phyloP scores from a whole-genome alignment of 768 basidiomycete genomes.

The Psilocybe subaeruginosa region DNA sequence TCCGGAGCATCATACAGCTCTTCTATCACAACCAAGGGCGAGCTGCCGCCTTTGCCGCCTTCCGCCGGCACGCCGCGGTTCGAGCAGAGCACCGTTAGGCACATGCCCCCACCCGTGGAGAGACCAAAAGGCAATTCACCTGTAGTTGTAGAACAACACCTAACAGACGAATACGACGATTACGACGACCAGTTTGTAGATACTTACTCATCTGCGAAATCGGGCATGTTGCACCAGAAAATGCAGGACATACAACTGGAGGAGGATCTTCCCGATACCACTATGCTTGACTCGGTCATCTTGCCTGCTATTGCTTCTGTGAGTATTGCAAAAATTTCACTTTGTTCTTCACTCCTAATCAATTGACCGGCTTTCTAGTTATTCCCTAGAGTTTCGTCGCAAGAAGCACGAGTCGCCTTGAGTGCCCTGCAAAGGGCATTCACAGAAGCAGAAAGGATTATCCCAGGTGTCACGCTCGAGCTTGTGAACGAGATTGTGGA shows the following conservation, averaged over 20 bases:
- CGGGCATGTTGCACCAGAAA: constrained; percentile 50
- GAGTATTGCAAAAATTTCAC: constrained; percentile 37
- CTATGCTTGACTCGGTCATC: constrained; percentile 96
- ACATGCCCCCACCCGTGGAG: constrained; percentile 42
- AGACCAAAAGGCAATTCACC: constrained; percentile 22
- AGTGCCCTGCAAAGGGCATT: constrained; percentile 89
- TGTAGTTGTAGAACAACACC: constrained; percentile 41
- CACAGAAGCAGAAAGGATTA: constrained; percentile 92
- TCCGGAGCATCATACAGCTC: constrained; percentile 43
- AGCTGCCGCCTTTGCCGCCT: constrained; percentile 62
- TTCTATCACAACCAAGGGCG: constrained; percentile 55
- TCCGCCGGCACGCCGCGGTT: constrained; percentile 40
- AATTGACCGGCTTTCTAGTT: constrained; percentile 50
- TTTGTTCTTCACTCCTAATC: not conserved
- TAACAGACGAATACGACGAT: constrained; percentile 69
- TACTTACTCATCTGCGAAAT: constrained; percentile 45
- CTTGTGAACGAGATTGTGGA: constrained; percentile 94
- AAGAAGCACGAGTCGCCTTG: constrained; percentile 86
- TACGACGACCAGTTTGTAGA: constrained; percentile 62
- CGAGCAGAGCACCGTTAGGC: constrained; percentile 73
- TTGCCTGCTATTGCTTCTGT: constrained; percentile 97
- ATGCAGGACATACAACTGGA: constrained; percentile 49
- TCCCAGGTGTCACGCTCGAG: constrained; percentile 93
- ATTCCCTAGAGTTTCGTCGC: constrained; percentile 90
- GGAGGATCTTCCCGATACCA: constrained; percentile 74